Evolutionary conservation across 768 basidiomycete species (phyloP).

Genomic region (Auricularia sp.): DNA sequence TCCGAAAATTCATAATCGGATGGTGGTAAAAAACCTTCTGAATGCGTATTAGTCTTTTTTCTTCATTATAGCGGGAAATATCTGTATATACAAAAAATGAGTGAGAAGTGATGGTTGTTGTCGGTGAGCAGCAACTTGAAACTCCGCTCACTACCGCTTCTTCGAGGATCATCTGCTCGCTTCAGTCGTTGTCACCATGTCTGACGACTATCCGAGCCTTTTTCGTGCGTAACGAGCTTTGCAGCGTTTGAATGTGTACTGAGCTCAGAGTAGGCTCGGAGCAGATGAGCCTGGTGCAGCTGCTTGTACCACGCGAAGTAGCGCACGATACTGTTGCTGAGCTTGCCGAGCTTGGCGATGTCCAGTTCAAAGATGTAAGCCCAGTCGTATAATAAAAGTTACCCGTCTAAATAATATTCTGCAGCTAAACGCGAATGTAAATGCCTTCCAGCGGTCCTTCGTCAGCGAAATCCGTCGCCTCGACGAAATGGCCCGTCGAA

Average conservation of each 20-base stretch:
- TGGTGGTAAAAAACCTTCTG: no score
- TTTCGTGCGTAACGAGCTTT: slow-evolving; percentile 10
- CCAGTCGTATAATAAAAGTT: neutral
- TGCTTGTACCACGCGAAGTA: slow-evolving; percentile 94
- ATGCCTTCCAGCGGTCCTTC: slow-evolving; percentile 97
- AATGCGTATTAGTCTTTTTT: no score
- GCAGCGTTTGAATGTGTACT: neutral
- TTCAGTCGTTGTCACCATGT: neutral
- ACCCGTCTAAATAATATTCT: slow-evolving; percentile 3
- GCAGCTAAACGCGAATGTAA: slow-evolving; percentile 88
- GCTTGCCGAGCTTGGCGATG: slow-evolving; percentile 88
- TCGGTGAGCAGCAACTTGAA: no score
- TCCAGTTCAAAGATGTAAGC: slow-evolving; percentile 94
- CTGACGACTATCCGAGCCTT: slow-evolving; percentile 13
- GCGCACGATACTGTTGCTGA: slow-evolving; percentile 95
- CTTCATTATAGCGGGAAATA: no score
- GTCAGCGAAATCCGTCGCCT: slow-evolving; percentile 91
- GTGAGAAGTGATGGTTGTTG: no score
- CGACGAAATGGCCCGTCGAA: slow-evolving; percentile 92
- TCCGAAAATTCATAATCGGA: no score
- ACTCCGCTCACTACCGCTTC: no score
- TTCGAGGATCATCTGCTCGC: no score
- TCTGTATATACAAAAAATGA: no score
- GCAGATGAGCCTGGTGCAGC: slow-evolving; percentile 94
- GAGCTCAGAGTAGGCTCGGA: slow-evolving; percentile 63